Percentiles rank a stretch among this genome's conserved stretches.
These are phyloP conservation scores for Priceomyces medius DNA, from an alignment of 805 yeast species.

Conservation along the genomic window DNA sequence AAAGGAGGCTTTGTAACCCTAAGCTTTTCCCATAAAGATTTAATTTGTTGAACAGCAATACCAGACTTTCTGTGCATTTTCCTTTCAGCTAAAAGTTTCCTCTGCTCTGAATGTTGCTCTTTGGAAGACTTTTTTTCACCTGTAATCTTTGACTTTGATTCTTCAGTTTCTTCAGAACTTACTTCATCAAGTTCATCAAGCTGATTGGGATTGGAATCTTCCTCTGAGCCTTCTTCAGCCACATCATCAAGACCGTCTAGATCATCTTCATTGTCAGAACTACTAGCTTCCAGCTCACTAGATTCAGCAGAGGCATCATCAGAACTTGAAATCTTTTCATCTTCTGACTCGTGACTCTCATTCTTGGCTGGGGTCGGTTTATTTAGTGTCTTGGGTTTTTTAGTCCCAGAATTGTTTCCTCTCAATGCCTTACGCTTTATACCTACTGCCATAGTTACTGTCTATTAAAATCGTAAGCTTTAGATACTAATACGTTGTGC, in stretches of 20 bases:
- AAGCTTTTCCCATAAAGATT: conserved; percentile 85
- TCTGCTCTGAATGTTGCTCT: conserved; percentile 82
- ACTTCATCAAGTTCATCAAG: conserved; percentile 25
- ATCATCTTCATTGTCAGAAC: conserved; percentile 19
- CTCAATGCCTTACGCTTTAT: neutral
- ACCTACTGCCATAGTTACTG: neutral
- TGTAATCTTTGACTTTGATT: conserved; percentile 11
- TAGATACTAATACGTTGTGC: no score
- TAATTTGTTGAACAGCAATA: conserved; percentile 76
- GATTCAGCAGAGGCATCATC: conserved; percentile 11
- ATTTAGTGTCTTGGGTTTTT: conserved; percentile 16
- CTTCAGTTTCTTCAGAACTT: conserved; percentile 17
- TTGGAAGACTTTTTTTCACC: conserved; percentile 52
- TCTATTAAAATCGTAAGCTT: no score
- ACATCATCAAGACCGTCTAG: conserved; percentile 21
- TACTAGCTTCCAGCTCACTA: conserved; percentile 25
- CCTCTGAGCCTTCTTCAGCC: conserved; percentile 16
- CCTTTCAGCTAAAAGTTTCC: conserved; percentile 73
- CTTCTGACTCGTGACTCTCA: conserved; percentile 14
- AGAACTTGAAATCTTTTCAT: conserved; percentile 10
- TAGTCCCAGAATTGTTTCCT: neutral
- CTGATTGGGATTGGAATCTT: no score
- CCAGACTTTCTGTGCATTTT: conserved; percentile 89
- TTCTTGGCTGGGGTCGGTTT: conserved; percentile 29
- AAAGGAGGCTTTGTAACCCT: conserved; percentile 82